phyloP scores from a whole-genome alignment of 192 early-diverging fungal genomes.

The Entomortierella lignicola region DNA sequence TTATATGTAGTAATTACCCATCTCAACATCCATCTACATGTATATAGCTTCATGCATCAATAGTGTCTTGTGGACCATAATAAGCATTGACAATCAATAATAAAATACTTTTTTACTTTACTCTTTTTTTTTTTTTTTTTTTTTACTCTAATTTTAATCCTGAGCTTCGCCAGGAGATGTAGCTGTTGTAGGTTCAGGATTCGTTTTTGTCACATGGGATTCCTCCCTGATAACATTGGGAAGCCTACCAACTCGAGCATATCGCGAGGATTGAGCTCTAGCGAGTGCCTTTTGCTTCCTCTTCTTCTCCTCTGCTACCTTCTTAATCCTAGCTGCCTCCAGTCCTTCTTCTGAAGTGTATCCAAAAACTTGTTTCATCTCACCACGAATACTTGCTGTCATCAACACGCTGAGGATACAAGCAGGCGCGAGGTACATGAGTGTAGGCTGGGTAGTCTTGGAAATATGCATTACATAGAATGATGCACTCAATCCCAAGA shows the following conservation, averaged over 20 bases:
- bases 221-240: slow-evolving; percentile 29
- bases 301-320: slow-evolving; percentile 17
- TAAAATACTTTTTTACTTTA: neutral
- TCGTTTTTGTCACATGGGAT: slow-evolving; percentile 1
- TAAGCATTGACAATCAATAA: neutral
- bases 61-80: too few species aligned
- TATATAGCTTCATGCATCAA: too few species aligned
- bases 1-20: too few species aligned
- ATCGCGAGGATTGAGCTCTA: neutral
- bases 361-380: slow-evolving; percentile 69
- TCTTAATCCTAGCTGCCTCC: slow-evolving; percentile 26
- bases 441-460: slow-evolving; percentile 89
- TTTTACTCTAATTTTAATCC: neutral
- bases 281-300: slow-evolving; percentile 8
- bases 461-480: slow-evolving; percentile 90
- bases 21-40: too few species aligned
- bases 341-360: slow-evolving; percentile 67
- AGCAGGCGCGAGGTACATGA: slow-evolving; percentile 92
- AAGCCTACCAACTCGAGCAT: slow-evolving; percentile 1
- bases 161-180: neutral
- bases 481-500: slow-evolving; percentile 83
- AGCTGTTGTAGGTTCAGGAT: neutral
- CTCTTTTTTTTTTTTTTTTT: neutral
- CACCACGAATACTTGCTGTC: slow-evolving; percentile 71
- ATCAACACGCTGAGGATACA: slow-evolving; percentile 88